phyloP scores from a whole-genome alignment of 1,284 basidiomycete species.

The Afroboletus lepidellus region DNA sequence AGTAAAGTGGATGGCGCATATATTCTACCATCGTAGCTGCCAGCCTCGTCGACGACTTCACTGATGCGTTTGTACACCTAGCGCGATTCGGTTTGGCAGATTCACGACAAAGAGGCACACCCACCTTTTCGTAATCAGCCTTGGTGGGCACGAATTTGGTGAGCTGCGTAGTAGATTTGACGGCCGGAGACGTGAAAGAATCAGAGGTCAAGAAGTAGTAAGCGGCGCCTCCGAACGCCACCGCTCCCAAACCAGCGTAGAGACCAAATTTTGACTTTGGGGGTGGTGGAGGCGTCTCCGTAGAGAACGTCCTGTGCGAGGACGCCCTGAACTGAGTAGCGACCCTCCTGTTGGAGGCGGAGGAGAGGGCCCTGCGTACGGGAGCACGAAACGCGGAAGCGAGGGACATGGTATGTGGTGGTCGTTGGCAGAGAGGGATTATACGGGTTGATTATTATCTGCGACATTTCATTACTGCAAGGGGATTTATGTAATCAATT shows the following conservation, averaged over 20 bases:
- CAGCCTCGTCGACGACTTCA: conserved; percentile 70
- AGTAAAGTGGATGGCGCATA: conserved; percentile 2
- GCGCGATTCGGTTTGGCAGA: neutral
- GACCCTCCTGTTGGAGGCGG: conserved; percentile 33
- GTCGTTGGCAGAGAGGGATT: conserved; percentile 4
- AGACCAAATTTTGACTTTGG: conserved; percentile 53
- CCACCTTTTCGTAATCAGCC: conserved; percentile 87
- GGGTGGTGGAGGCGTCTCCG: conserved; percentile 44
- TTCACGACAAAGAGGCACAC: neutral
- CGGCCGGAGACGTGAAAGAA: conserved; percentile 44
- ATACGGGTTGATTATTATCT: conserved; percentile 13
- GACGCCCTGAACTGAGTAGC: conserved; percentile 28
- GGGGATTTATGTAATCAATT: conserved; percentile 24
- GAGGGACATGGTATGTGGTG: conserved; percentile 46
- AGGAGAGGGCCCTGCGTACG: conserved; percentile 41
- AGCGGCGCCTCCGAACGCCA: conserved; percentile 47
- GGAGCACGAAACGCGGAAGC: conserved; percentile 45
- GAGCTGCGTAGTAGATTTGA: conserved; percentile 62
- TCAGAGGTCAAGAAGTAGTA: conserved; percentile 56
- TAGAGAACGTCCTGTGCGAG: conserved; percentile 58
- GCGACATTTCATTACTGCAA: neutral
- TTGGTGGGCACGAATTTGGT: conserved; percentile 66
- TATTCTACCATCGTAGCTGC: conserved; percentile 76
- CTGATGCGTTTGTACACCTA: conserved; percentile 89
- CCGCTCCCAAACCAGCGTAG: conserved; percentile 54